A percentile compares a stretch with the other conserved stretches of the same genome.
Conservation (phyloP, 2,329 filamentous ascomycete species). For the Amphichorda felina region DNA sequence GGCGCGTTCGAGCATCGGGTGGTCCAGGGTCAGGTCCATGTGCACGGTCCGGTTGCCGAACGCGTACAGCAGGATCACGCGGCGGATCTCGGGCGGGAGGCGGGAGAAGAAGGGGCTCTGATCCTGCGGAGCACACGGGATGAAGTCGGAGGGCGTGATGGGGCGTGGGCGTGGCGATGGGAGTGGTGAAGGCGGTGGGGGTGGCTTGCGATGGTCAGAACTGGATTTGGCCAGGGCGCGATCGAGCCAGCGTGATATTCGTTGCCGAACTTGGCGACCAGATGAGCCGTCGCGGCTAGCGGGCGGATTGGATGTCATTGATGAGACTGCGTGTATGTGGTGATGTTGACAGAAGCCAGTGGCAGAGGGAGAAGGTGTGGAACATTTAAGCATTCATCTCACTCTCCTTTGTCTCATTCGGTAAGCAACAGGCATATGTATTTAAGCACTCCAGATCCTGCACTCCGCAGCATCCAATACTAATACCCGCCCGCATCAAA, state of each 20-base stretch:
- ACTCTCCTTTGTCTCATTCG: no score
- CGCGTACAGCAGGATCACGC: neutral
- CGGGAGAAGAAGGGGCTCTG: neutral
- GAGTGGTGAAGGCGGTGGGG: neutral
- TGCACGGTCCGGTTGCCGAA: neutral
- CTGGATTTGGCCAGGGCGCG: neutral
- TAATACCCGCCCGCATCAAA: no score
- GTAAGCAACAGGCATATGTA: no score
- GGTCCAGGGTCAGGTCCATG: conserved; percentile 1
- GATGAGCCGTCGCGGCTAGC: no score
- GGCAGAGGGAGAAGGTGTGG: no score
- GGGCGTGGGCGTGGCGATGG: neutral
- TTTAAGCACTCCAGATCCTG: no score
- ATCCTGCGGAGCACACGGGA: neutral
- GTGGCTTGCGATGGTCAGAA: neutral
- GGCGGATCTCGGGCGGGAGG: conserved; percentile 2
- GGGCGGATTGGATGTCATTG: no score
- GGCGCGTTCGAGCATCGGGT: neutral
- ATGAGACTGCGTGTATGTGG: no score
- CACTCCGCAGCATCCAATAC: no score
- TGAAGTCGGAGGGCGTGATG: neutral
- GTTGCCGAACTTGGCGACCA: no score
- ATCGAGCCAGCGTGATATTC: neutral
- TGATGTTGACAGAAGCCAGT: no score
- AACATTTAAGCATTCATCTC: no score